Conservation (phyloP, 163 green algal genomes). For the Chlamydomonas reinhardtii region DNA sequence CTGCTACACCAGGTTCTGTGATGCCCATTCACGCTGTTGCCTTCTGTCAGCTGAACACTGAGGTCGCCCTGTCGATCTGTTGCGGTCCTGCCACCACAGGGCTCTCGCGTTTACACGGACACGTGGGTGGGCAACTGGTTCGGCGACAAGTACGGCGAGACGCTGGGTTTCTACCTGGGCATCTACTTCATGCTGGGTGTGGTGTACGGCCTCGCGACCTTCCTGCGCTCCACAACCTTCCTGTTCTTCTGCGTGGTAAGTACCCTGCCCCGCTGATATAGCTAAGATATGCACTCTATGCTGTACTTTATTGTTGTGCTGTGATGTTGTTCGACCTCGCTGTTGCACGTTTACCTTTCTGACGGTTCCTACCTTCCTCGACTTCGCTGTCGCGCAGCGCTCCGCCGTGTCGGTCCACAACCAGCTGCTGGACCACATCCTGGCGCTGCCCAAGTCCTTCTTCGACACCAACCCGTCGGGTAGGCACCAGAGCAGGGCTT, state of each 20-base stretch:
- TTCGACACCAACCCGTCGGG: slow-evolving; percentile 89
- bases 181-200: slow-evolving; percentile 70
- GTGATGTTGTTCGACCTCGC: too few species aligned
- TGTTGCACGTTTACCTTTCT: too few species aligned
- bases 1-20: too few species aligned
- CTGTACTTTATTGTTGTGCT: too few species aligned
- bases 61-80: too few species aligned
- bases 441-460: slow-evolving; percentile 84
- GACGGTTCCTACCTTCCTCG: too few species aligned
- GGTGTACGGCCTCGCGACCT: slow-evolving; percentile 55
- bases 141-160: slow-evolving; percentile 31
- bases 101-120: slow-evolving; percentile 67
- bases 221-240: slow-evolving; percentile 56
- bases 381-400: too few species aligned
- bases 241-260: slow-evolving; percentile 61
- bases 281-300: too few species aligned
- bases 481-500: neutral
- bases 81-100: too few species aligned
- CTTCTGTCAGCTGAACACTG: too few species aligned
- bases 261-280: too few species aligned
- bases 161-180: slow-evolving; percentile 68
- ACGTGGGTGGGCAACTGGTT: slow-evolving; percentile 70
- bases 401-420: slow-evolving; percentile 73
- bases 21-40: too few species aligned
- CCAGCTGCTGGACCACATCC: slow-evolving; percentile 70